These are phyloP conservation scores for Schoenoplectus triqueter DNA, from an alignment of 202 grass and related monocot genomes.

Conservation along the genomic window DNA sequence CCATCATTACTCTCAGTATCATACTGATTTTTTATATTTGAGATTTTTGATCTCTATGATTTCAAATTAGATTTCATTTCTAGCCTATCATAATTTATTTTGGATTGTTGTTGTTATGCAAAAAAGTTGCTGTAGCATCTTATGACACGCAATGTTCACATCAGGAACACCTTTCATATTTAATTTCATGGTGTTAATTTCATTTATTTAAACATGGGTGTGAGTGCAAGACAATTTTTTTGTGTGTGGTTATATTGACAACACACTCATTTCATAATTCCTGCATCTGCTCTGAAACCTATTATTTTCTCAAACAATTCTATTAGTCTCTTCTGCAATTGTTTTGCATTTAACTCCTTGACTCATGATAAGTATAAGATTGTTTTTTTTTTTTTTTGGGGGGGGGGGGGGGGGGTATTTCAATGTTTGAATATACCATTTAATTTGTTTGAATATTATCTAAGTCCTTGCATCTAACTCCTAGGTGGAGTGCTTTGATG, in stretches of 20 bases:
- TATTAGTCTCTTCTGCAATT: neutral
- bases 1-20: too few species aligned
- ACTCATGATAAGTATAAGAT: neutral
- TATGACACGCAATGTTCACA: neutral
- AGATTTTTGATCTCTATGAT: too few species aligned
- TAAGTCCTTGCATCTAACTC: neutral
- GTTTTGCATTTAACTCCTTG: neutral
- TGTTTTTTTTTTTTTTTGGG: too few species aligned
- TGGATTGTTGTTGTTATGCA: neutral
- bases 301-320: slow-evolving; percentile 13
- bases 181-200: neutral
- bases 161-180: too few species aligned
- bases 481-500: slow-evolving; percentile 76
- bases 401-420: neutral
- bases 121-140: neutral
- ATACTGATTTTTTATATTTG: too few species aligned
- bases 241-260: too few species aligned
- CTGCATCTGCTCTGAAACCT: neutral
- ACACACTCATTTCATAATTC: neutral
- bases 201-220: neutral
- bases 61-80: too few species aligned
- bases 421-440: neutral
- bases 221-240: neutral
- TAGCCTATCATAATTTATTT: too few species aligned
- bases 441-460: neutral